Evolutionary conservation across 306 rosid species (phyloP).

Genomic region (Cicer bijugum): DNA sequence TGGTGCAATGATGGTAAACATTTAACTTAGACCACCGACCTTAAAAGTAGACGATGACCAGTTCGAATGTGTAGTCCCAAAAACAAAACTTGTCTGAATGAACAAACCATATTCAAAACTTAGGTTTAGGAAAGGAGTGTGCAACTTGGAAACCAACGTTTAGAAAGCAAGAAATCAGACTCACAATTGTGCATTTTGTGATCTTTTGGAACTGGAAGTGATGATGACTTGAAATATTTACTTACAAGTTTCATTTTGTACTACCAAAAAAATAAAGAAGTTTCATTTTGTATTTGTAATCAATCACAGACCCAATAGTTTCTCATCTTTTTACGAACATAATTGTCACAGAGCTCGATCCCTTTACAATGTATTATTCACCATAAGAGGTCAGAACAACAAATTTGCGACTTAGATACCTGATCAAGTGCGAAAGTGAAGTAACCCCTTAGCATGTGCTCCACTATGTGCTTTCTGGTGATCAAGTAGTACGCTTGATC

Average conservation of each 20-base stretch:
- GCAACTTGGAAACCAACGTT: neutral
- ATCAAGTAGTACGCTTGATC: constrained; percentile 54
- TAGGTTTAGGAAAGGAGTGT: neutral
- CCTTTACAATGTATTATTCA: neutral
- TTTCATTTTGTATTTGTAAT: neutral
- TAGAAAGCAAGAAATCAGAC: neutral
- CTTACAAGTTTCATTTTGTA: neutral
- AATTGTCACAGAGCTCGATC: neutral
- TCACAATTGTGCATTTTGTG: neutral
- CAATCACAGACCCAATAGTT: neutral
- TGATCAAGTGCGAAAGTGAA: constrained; percentile 79
- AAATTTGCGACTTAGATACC: constrained; percentile 44
- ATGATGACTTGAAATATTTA: neutral
- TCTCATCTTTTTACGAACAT: neutral
- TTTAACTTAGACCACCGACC: neutral
- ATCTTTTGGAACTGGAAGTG: neutral
- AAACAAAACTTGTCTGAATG: neutral
- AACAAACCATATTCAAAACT: neutral
- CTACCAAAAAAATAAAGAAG: neutral
- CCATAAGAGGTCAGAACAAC: neutral
- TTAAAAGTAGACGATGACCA: neutral
- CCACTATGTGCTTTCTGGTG: constrained; percentile 52
- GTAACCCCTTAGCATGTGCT: constrained; percentile 51
- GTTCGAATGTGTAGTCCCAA: neutral
- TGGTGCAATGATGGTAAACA: neutral